Percentiles rank a stretch among this genome's conserved stretches.
Evolutionary conservation across 2,329 filamentous ascomycete species (phyloP).

Genomic region (Graphilbum sp.): DNA sequence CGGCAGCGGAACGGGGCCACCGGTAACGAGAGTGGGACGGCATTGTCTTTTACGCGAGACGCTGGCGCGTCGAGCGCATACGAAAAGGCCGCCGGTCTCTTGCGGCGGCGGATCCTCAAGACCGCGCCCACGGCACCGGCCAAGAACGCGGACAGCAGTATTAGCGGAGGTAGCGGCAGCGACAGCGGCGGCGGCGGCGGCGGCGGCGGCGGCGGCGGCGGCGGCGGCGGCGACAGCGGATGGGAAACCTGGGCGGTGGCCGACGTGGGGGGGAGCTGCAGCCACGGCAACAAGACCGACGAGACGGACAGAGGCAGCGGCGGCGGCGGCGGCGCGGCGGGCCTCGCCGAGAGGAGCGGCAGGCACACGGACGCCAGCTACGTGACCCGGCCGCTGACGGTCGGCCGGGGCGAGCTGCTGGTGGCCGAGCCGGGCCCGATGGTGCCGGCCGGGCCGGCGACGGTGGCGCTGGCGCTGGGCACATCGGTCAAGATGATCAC

Average conservation of each 20-base stretch:
- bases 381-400: slow-evolving; percentile 24
- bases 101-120: too few species aligned
- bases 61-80: too few species aligned
- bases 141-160: too few species aligned
- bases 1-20: slow-evolving; percentile 19
- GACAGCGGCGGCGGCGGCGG: too few species aligned
- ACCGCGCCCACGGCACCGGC: too few species aligned
- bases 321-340: too few species aligned
- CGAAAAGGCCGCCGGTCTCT: background rate
- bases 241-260: too few species aligned
- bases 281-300: background rate
- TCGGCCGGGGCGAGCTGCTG: slow-evolving; percentile 21
- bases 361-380: background rate
- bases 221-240: too few species aligned
- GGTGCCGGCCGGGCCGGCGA: slow-evolving; percentile 45
- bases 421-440: slow-evolving; percentile 52
- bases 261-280: slow-evolving; percentile 1
- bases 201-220: too few species aligned
- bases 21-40: background rate
- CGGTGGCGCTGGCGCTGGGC: slow-evolving; percentile 54
- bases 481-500: slow-evolving; percentile 58
- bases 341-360: background rate
- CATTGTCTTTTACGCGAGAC: too few species aligned
- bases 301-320: too few species aligned
- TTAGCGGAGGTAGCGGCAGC: too few species aligned